phyloP scores from a whole-genome alignment of 441 rosid genomes.

The Jatropha multifida region DNA sequence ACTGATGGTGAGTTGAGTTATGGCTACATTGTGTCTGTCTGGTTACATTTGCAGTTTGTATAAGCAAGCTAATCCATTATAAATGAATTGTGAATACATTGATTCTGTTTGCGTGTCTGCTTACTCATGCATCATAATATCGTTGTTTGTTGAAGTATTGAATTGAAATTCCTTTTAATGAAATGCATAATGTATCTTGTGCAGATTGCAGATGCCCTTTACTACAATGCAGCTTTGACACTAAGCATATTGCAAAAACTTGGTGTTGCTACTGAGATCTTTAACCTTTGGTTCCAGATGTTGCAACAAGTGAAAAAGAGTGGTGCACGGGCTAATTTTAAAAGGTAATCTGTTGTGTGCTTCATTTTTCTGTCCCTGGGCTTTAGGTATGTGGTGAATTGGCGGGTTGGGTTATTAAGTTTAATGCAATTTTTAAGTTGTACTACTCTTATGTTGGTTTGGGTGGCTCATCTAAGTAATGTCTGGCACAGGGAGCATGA shows the following conservation, averaged over 20 bases:
- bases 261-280: conserved; percentile 69
- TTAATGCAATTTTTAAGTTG: not conserved
- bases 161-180: not conserved
- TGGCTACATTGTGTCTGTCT: too few species aligned
- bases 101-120: not conserved
- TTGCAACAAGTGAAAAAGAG: conserved; percentile 86
- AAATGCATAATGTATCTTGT: not conserved
- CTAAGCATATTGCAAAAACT: conserved; percentile 74
- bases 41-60: too few species aligned
- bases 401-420: not conserved
- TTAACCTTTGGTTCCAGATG: conserved; percentile 92
- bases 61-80: too few species aligned
- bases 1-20: too few species aligned
- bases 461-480: conserved; percentile 9
- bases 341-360: conserved; percentile 47
- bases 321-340: conserved; percentile 74
- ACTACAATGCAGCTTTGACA: conserved; percentile 76
- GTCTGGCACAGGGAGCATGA: conserved; percentile 73
- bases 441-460: not conserved
- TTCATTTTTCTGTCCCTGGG: not conserved
- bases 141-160: not conserved
- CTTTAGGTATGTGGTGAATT: not conserved
- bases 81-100: too few species aligned
- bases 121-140: not conserved
- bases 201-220: conserved; percentile 94